Base-by-base conservation (phyloP, 306 rosid species). In the Delonix regia region DNA sequence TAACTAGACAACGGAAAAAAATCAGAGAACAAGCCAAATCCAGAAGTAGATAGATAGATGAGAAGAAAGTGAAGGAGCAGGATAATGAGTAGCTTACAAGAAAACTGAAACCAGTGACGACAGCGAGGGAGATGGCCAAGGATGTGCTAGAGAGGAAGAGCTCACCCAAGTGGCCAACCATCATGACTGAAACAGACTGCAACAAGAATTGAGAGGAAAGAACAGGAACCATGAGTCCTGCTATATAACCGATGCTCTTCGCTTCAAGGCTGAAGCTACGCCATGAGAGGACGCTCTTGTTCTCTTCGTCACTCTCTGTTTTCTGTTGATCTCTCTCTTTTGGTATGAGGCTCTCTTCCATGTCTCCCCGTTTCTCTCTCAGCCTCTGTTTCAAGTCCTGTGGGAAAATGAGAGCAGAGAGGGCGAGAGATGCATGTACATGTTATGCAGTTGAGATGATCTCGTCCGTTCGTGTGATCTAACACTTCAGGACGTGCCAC, bases 221-320 rank as follows among this genome's bases (percentile, higher is more conserved):
- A 5, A 84, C 90, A 5, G 84, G 84, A 71, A 89, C 83, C 83
- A 89, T 63, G 0, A 94, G 97, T 5, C 87, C 91, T 53, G 89
- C 88, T 71, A 88, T 52, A 2, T 10, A 6, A 14, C 83, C 59
- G n/a, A 85, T 62, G 74, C 81, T 87, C 74, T 90, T 88, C 44
- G 83, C 73, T 75, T 90, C 96, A 70, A 51, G 38, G 7, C 52
- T 14, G n/a, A 73, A 80, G 15, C 11, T 36, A n/a, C 12, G 6
- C 90, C 87, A 81, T 74, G 69, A 85, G 3, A 82, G 6, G 6
- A 64, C 1, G 4, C 48, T 51, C 47, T 47, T 44, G 1, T 49
- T 60, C 30, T 21, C 34, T 5, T 44, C 51, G 9, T 39, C 75
- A 13, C 63, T 36, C 45, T 45, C 63, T 28, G 42, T 0, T 51